phyloP scores from a whole-genome alignment of 345 rosid genomes.

The Chamaenerion angustifolium region DNA sequence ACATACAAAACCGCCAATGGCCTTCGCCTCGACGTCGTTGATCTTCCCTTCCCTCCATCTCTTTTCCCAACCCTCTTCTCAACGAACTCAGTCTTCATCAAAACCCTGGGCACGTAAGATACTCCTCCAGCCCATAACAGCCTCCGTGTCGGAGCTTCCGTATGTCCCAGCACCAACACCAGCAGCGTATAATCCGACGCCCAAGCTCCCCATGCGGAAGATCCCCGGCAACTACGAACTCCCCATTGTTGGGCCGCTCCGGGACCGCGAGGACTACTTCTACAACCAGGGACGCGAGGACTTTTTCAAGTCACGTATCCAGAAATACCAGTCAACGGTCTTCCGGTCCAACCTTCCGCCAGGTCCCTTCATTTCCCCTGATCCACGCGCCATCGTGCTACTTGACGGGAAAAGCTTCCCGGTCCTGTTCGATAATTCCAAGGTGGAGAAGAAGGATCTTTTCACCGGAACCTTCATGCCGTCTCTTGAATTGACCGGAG shows the following conservation, averaged over 20 bases:
- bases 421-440: conserved; percentile 53
- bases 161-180: background rate
- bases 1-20: no score
- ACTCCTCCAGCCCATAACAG: background rate
- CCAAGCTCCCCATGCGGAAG: conserved; percentile 36
- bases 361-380: conserved; percentile 48
- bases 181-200: background rate
- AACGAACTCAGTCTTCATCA: no score
- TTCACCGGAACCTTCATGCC: conserved; percentile 94
- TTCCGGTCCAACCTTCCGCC: conserved; percentile 74
- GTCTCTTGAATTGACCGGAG: conserved; percentile 71
- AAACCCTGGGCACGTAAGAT: no score
- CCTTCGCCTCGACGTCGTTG: no score
- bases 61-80: no score
- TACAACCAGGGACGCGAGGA: conserved; percentile 59
- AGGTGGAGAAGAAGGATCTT: conserved; percentile 73
- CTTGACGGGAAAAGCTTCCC: conserved; percentile 94
- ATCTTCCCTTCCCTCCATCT: no score
- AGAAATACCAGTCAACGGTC: conserved; percentile 62
- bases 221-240: conserved; percentile 68
- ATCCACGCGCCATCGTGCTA: conserved; percentile 55
- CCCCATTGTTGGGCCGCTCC: conserved; percentile 65
- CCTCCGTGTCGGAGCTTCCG: conserved; percentile 9
- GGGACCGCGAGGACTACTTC: conserved; percentile 61
- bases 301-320: conserved; percentile 49